Evolutionary conservation across 1,284 basidiomycete species (phyloP).

Genomic region (Abortiporus biennis): DNA sequence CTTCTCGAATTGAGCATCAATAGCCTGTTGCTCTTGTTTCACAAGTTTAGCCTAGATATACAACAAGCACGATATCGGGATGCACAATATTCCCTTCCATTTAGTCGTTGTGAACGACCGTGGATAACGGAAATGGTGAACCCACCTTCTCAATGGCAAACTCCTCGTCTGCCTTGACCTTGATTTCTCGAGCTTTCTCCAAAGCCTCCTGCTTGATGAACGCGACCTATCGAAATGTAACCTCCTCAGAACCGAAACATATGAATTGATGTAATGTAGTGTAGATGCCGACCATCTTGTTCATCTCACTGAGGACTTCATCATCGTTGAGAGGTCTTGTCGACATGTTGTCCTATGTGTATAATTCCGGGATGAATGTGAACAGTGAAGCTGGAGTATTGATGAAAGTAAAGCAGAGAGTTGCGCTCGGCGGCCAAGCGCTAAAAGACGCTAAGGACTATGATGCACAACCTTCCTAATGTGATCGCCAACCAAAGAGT

Average conservation of each 20-base stretch:
- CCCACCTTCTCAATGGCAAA: conserved; percentile 93
- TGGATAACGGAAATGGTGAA: not conserved
- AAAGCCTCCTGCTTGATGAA: conserved; percentile 97
- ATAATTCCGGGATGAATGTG: not conserved
- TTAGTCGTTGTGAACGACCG: not conserved
- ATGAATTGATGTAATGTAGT: not conserved
- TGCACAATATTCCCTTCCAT: not conserved
- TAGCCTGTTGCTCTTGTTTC: conserved; percentile 87
- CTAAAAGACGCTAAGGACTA: not conserved
- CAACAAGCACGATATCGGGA: too few relatives aligned
- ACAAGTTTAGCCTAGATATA: conserved; percentile 82
- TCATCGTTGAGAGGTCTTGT: conserved; percentile 85
- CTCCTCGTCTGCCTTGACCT: conserved; percentile 95
- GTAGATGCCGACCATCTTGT: conserved; percentile 82
- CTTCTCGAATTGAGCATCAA: conserved; percentile 91
- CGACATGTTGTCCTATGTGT: conserved; percentile 35
- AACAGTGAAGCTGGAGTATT: not conserved
- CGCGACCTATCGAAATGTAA: conserved; percentile 56
- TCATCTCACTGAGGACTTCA: conserved; percentile 96
- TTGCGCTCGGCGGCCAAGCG: not conserved
- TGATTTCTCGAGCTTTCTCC: conserved; percentile 96
- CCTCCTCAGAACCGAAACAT: conserved; percentile 1
- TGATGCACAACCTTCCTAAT: too few relatives aligned
- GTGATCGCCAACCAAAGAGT: too few relatives aligned
- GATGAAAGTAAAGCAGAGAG: too few relatives aligned